A percentile compares a stretch with the other conserved stretches of the same genome.
phyloP scores from a whole-genome alignment of 2,329 filamentous ascomycete species.

The Apiospora arundinis region DNA sequence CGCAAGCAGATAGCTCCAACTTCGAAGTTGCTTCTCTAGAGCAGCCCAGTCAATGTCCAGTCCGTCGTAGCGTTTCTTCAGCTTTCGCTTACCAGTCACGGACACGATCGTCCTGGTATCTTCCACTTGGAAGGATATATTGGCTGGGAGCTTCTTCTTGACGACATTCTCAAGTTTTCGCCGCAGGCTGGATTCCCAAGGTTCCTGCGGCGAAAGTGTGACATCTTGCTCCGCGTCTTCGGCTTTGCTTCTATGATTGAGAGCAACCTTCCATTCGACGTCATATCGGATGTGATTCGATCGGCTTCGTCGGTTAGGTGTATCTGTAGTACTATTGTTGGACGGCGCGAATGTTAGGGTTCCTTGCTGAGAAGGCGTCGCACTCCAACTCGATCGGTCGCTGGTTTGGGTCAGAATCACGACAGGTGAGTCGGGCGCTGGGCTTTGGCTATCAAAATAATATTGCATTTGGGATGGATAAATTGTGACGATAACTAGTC shows the following conservation, averaged over 20 bases:
- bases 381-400: slow-evolving; percentile 1
- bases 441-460: background rate
- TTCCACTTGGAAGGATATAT: slow-evolving; percentile 5
- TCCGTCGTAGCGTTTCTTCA: background rate
- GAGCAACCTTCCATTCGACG: slow-evolving; percentile 1
- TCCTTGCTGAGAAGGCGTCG: slow-evolving; percentile 10
- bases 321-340: background rate
- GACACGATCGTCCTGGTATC: background rate
- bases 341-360: background rate
- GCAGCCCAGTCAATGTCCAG: background rate
- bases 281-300: background rate
- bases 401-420: background rate
- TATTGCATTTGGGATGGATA: background rate
- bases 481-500: background rate
- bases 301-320: slow-evolving; percentile 1
- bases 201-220: background rate
- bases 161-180: background rate
- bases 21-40: background rate
- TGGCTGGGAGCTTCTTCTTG: background rate
- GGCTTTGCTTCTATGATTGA: background rate
- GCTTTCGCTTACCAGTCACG: background rate
- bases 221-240: slow-evolving; percentile 5
- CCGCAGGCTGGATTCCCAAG: background rate
- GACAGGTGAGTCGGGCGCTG: background rate
- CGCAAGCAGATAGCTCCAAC: background rate